Conservation (phyloP, 2,329 filamentous ascomycete genomes). For the Ambrosiella cleistominuta region DNA sequence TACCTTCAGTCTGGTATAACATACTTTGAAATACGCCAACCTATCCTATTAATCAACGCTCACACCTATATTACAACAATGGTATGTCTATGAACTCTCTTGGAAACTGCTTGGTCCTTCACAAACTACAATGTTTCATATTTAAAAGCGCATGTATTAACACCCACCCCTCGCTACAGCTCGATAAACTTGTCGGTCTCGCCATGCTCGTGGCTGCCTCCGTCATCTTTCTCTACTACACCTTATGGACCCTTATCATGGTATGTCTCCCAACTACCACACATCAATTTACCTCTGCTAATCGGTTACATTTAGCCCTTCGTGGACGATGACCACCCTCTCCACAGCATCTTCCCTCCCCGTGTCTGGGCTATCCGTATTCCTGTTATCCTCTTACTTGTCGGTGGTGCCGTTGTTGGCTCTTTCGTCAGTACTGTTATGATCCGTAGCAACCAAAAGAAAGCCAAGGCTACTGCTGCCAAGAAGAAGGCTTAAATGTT, state of each 20-base stretch:
- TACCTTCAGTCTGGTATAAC: too few relatives aligned
- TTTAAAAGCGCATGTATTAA: not conserved
- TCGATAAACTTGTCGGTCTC: slow-evolving; percentile 65
- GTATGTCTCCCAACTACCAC: slow-evolving; percentile 49
- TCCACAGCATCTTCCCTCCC: slow-evolving; percentile 88
- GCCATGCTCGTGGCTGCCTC: slow-evolving; percentile 50
- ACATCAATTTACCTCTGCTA: not conserved
- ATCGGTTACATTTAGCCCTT: slow-evolving; percentile 50
- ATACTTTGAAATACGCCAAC: not conserved
- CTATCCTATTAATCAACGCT: not conserved
- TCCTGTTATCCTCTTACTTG: slow-evolving; percentile 84
- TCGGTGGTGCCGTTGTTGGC: slow-evolving; percentile 84
- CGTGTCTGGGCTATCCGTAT: slow-evolving; percentile 98
- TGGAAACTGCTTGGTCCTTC: too few relatives aligned
- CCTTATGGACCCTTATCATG: slow-evolving; percentile 94
- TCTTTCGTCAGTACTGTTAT: slow-evolving; percentile 94
- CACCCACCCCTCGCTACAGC: slow-evolving; percentile 31
- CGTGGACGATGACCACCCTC: slow-evolving; percentile 82
- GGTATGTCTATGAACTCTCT: not conserved
- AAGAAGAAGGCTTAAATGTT: slow-evolving; percentile 65
- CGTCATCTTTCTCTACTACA: slow-evolving; percentile 68
- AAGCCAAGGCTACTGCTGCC: slow-evolving; percentile 55
- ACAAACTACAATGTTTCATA: too few relatives aligned
- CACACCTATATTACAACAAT: slow-evolving; percentile 1
- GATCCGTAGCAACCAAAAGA: slow-evolving; percentile 98